phyloP scores from a whole-genome alignment of 768 basidiomycete genomes.

The Panellus pusillus region DNA sequence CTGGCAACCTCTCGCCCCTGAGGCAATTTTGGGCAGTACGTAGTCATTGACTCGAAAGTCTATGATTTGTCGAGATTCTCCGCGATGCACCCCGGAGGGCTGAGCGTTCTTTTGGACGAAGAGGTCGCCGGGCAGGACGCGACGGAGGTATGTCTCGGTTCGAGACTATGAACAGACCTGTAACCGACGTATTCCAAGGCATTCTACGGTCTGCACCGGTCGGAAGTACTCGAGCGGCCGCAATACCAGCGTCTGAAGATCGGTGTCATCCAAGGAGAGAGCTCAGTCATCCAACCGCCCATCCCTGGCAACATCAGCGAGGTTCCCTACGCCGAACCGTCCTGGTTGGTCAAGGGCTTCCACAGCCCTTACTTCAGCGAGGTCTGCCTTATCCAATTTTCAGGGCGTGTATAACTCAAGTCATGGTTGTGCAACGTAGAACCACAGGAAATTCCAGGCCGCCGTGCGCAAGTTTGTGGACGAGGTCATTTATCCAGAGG shows the following conservation, averaged over 20 bases:
- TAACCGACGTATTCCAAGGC: slow-evolving; percentile 22
- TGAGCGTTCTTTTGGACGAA: slow-evolving; percentile 66
- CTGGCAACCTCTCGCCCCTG: not conserved
- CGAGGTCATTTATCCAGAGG: slow-evolving; percentile 55
- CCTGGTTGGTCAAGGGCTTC: slow-evolving; percentile 67
- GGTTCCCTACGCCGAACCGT: slow-evolving; percentile 81
- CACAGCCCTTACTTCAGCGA: slow-evolving; percentile 76
- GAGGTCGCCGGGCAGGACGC: slow-evolving; percentile 81
- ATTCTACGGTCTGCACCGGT: slow-evolving; percentile 76
- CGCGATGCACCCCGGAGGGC: slow-evolving; percentile 80
- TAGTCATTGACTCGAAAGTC: slow-evolving; percentile 81
- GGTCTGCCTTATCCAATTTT: slow-evolving; percentile 34
- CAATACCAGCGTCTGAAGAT: slow-evolving; percentile 66
- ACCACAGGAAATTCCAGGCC: slow-evolving; percentile 55
- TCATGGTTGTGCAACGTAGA: slow-evolving; percentile 38
- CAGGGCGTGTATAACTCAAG: not conserved
- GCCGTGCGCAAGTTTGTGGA: slow-evolving; percentile 67
- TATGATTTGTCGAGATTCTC: slow-evolving; percentile 81
- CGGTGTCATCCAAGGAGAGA: slow-evolving; percentile 61
- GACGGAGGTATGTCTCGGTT: slow-evolving; percentile 43
- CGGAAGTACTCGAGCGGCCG: slow-evolving; percentile 66
- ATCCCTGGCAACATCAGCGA: slow-evolving; percentile 55
- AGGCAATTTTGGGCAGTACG: slow-evolving; percentile 54
- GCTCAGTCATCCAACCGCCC: slow-evolving; percentile 46
- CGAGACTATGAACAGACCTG: too few relatives aligned